phyloP scores from a whole-genome alignment of 176 grass and related monocot genomes.

The Zoysia japonica region DNA sequence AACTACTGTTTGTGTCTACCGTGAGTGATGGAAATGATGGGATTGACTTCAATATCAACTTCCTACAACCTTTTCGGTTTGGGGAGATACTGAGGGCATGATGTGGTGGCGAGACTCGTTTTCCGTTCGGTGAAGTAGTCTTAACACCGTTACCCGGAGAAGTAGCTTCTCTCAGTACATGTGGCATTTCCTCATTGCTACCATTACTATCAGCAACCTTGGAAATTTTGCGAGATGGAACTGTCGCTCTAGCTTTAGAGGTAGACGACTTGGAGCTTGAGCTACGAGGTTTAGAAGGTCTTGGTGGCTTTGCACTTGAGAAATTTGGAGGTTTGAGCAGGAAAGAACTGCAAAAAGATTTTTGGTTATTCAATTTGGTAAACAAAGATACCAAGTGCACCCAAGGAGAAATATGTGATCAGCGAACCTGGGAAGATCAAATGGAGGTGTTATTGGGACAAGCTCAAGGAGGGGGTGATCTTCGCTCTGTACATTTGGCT shows the following conservation, averaged over 20 bases:
- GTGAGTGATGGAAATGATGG: conserved; percentile 82
- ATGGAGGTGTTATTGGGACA: conserved; percentile 77
- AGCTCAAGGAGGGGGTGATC: conserved; percentile 52
- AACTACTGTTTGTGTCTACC: conserved; percentile 43
- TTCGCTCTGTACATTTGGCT: conserved; percentile 52
- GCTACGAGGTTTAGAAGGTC: conserved; percentile 51
- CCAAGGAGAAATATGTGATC: conserved; percentile 21
- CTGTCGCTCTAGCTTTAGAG: conserved; percentile 39
- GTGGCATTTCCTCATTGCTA: conserved; percentile 57
- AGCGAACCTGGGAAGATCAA: conserved; percentile 62
- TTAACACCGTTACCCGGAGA: conserved; percentile 56
- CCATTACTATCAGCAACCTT: conserved; percentile 26
- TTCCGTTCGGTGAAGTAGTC: conserved; percentile 90
- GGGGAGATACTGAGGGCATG: conserved; percentile 48
- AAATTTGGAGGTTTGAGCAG: conserved; percentile 67
- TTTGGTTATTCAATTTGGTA: conserved; percentile 4
- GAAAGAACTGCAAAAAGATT: conserved; percentile 51
- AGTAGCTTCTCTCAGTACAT: conserved; percentile 44
- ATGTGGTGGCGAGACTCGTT: conserved; percentile 90
- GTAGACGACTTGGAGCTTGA: conserved; percentile 53
- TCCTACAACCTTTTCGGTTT: conserved; percentile 77
- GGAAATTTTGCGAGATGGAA: conserved; percentile 34
- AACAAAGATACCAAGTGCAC: neutral
- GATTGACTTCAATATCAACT: conserved; percentile 92
- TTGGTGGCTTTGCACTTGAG: conserved; percentile 80